A percentile compares a stretch with the other conserved stretches of the same genome.
These are phyloP conservation scores for Mortierella antarctica DNA, from an alignment of 192 early-diverging fungal genomes.

Conservation along the genomic window DNA sequence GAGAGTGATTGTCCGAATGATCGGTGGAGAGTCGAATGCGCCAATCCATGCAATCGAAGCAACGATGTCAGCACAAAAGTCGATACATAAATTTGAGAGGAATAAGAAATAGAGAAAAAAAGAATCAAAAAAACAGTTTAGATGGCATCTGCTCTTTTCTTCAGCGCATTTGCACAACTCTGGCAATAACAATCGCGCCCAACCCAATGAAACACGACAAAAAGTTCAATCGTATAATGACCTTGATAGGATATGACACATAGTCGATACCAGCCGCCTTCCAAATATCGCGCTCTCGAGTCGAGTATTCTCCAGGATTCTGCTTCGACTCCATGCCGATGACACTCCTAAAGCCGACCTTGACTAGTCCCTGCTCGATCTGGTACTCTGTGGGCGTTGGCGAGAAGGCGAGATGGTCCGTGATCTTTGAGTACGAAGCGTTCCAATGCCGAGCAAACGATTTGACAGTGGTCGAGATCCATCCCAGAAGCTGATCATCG, in stretches of 20 bases:
- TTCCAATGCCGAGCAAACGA: conserved; percentile 40
- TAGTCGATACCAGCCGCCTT: conserved; percentile 15
- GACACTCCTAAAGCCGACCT: conserved; percentile 45
- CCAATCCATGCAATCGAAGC: no score
- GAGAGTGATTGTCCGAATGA: background rate
- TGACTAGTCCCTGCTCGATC: conserved; percentile 29
- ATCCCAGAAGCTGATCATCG: conserved; percentile 38
- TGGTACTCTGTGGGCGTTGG: conserved; percentile 43
- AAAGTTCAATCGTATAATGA: conserved; percentile 14
- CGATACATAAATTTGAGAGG: background rate
- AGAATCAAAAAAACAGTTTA: conserved; percentile 16
- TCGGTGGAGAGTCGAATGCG: no score
- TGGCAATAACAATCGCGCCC: background rate
- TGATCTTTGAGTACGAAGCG: conserved; percentile 48
- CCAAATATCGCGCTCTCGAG: conserved; percentile 23
- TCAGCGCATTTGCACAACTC: background rate
- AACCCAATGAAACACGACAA: background rate
- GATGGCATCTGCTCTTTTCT: conserved; percentile 38
- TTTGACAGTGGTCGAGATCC: conserved; percentile 23
- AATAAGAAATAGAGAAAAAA: conserved; percentile 3
- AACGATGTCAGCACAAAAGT: background rate
- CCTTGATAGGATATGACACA: conserved; percentile 48
- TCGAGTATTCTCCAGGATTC: conserved; percentile 36
- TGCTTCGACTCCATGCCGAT: conserved; percentile 51
- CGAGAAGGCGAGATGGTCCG: conserved; percentile 44